Evolutionary conservation across 1,284 basidiomycete species (phyloP).

Genomic region (Boletus hoseneyae): DNA sequence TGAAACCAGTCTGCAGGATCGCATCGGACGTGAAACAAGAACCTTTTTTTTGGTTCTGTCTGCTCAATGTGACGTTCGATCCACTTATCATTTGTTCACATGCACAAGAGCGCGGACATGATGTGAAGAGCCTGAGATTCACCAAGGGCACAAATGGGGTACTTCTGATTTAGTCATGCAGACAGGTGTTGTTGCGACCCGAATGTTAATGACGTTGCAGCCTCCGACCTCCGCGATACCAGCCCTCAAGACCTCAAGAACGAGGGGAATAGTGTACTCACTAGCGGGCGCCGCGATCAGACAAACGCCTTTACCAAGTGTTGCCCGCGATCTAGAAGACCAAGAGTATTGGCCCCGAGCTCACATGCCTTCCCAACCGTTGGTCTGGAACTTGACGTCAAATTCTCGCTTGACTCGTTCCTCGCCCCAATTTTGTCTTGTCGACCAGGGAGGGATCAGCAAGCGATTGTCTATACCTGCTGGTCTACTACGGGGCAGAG

Average conservation of each 20-base stretch:
- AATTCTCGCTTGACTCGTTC: constrained; percentile 26
- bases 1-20: constrained; percentile 17
- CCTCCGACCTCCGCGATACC: constrained; percentile 10
- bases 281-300: constrained; percentile 11
- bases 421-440: constrained; percentile 27
- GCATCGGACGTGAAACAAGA: constrained; percentile 21
- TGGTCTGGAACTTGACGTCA: constrained; percentile 31
- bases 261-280: constrained; percentile 12
- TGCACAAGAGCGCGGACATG: constrained; percentile 11
- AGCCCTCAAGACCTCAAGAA: constrained; percentile 27
- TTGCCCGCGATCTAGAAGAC: constrained; percentile 9
- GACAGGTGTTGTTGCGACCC: constrained; percentile 15
- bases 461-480: constrained; percentile 22
- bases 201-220: constrained; percentile 16
- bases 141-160: constrained; percentile 14
- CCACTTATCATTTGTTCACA: not conserved
- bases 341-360: constrained; percentile 12
- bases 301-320: constrained; percentile 2
- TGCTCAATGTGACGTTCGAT: constrained; percentile 6
- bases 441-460: constrained; percentile 20
- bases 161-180: constrained; percentile 19
- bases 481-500: constrained; percentile 34
- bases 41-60: constrained; percentile 6
- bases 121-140: constrained; percentile 9
- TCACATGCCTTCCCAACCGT: constrained; percentile 10